A percentile compares a stretch with the other conserved stretches of the same genome.
phyloP scores from a whole-genome alignment of 2,329 filamentous ascomycete species.

The Rhinocladiella similis region DNA sequence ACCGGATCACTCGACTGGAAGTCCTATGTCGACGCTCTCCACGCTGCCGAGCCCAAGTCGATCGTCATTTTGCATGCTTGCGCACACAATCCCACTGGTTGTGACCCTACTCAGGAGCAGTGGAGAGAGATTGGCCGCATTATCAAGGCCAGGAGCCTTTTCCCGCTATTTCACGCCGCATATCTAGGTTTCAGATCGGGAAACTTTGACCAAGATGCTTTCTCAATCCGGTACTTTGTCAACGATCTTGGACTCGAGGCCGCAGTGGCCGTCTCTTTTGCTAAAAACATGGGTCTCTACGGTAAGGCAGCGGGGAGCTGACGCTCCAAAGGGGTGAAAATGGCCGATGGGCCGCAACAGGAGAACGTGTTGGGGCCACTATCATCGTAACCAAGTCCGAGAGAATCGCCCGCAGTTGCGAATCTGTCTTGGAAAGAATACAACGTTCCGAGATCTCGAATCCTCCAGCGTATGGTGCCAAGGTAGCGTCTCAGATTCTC shows the following conservation, averaged over 20 bases:
- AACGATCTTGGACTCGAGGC: constrained; percentile 61
- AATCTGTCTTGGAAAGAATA: not conserved
- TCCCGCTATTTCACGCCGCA: constrained; percentile 73
- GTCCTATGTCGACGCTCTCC: constrained; percentile 46
- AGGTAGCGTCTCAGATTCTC: constrained; percentile 34
- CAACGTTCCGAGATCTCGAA: constrained; percentile 34
- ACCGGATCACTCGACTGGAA: constrained; percentile 45
- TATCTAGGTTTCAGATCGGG: constrained; percentile 82
- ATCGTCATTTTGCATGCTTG: constrained; percentile 91
- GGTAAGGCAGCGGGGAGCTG: not conserved
- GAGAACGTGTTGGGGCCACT: not conserved
- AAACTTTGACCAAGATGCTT: constrained; percentile 78
- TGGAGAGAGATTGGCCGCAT: constrained; percentile 84
- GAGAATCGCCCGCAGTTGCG: not conserved
- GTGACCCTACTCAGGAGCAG: constrained; percentile 88
- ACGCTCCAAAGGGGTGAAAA: no score
- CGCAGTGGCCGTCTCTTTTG: not conserved
- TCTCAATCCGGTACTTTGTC: constrained; percentile 88
- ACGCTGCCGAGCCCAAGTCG: constrained; percentile 71
- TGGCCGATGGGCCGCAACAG: not conserved
- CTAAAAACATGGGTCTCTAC: not conserved
- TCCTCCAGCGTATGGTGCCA: constrained; percentile 34
- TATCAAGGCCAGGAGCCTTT: constrained; percentile 77
- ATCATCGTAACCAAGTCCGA: not conserved
- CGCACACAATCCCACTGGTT: constrained; percentile 95